Evolutionary conservation across 1,284 basidiomycete genomes (phyloP).

Genomic region (Pisolithus thermaeus): DNA sequence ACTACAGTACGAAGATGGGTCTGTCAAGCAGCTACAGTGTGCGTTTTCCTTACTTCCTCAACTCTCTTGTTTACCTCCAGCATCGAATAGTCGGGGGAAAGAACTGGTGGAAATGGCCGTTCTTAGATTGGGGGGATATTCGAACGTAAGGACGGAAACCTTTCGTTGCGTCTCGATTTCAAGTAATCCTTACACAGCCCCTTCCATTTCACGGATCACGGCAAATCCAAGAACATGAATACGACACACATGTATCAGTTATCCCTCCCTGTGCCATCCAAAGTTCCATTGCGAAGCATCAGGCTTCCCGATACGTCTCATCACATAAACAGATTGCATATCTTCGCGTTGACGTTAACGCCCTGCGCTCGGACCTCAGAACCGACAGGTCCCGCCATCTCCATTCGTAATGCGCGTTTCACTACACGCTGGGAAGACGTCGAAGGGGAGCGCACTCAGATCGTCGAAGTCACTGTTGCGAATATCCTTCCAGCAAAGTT

Average conservation of each 20-base stretch:
- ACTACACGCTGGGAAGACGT: slow-evolving; percentile 40
- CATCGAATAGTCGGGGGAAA: slow-evolving; percentile 31
- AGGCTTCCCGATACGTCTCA: slow-evolving; percentile 31
- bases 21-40: slow-evolving; percentile 30
- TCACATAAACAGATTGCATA: slow-evolving; percentile 33
- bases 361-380: slow-evolving; percentile 21
- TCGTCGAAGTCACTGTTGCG: slow-evolving; percentile 41
- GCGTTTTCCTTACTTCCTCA: slow-evolving; percentile 4
- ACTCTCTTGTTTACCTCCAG: background rate
- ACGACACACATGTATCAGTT: slow-evolving; percentile 38
- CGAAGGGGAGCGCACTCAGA: slow-evolving; percentile 31
- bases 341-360: slow-evolving; percentile 41
- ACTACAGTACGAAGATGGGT: slow-evolving; percentile 32
- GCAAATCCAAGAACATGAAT: slow-evolving; percentile 33
- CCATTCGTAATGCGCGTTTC: slow-evolving; percentile 36
- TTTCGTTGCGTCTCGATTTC: background rate
- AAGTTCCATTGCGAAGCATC: slow-evolving; percentile 33
- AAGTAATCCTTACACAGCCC: slow-evolving; percentile 23
- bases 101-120: slow-evolving; percentile 36
- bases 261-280: slow-evolving; percentile 39
- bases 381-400: slow-evolving; percentile 24
- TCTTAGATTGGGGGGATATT: slow-evolving; percentile 33
- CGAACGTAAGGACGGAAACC: slow-evolving; percentile 24
- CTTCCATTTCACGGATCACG: slow-evolving; percentile 32
- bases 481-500: slow-evolving; percentile 37